Evolutionary conservation across 257 asterid genomes (phyloP).

Genomic region (Petunia axillaris): DNA sequence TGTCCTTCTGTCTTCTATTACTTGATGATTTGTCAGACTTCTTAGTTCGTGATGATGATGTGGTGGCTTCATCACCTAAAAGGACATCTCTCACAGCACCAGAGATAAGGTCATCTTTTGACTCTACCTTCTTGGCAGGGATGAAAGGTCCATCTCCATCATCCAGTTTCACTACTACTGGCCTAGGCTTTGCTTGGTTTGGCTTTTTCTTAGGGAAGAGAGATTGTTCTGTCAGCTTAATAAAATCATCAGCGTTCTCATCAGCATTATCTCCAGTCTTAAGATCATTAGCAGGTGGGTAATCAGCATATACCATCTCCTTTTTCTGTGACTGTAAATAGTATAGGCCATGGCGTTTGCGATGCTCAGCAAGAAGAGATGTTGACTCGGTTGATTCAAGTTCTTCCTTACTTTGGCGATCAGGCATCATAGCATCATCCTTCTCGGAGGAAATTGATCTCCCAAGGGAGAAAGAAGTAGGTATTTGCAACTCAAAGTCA

Average conservation of each 20-base stretch:
- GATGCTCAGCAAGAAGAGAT: constrained; percentile 79
- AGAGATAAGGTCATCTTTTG: constrained; percentile 62
- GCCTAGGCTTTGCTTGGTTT: constrained; percentile 71
- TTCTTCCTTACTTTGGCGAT: constrained; percentile 56
- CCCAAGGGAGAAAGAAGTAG: constrained; percentile 69
- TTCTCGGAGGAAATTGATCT: constrained; percentile 43
- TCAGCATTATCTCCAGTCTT: constrained; percentile 40
- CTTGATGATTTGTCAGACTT: constrained; percentile 45
- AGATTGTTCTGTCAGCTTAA: constrained; percentile 77
- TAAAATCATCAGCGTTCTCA: constrained; percentile 61
- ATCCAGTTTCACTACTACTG: constrained; percentile 85
- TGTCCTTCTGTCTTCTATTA: constrained; percentile 52
- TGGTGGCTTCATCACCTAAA: constrained; percentile 66
- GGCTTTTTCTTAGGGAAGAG: constrained; percentile 57
- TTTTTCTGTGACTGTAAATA: constrained; percentile 70
- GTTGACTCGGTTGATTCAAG: constrained; percentile 61
- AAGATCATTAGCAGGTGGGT: constrained; percentile 79
- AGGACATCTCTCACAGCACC: constrained; percentile 90
- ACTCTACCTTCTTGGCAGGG: constrained; percentile 41
- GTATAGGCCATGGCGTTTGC: constrained; percentile 83
- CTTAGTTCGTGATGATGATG: constrained; percentile 57
- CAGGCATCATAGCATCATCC: constrained; percentile 37
- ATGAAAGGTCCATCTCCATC: constrained; percentile 56
- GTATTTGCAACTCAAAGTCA: constrained; percentile 53
- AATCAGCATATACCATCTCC: constrained; percentile 52